Percentiles rank a stretch among this genome's conserved stretches.
phyloP scores from a whole-genome alignment of 2,329 filamentous ascomycete genomes.

The Diaporthe sp. region DNA sequence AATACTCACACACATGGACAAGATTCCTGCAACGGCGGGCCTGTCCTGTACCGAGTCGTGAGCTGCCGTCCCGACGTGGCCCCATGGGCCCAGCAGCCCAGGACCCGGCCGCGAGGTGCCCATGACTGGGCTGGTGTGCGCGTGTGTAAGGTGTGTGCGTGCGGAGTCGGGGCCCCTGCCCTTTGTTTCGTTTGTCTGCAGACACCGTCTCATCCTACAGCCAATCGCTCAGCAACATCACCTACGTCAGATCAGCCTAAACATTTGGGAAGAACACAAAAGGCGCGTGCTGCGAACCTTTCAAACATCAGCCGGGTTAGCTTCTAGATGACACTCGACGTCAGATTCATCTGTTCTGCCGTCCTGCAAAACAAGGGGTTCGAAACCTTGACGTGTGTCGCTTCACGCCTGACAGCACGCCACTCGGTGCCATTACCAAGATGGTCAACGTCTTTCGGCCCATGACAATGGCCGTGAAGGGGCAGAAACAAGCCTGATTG shows the following conservation, averaged over 20 bases:
- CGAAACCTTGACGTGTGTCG: slow-evolving; percentile 36
- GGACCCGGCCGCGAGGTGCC: neutral
- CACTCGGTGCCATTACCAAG: slow-evolving; percentile 36
- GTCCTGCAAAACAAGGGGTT: slow-evolving; percentile 35
- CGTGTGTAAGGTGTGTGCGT: neutral
- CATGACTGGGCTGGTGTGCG: neutral
- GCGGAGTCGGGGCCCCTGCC: slow-evolving; percentile 17
- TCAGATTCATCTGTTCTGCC: slow-evolving; percentile 39
- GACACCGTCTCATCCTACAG: slow-evolving; percentile 36
- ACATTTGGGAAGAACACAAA: slow-evolving; percentile 35
- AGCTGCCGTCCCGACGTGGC: slow-evolving; percentile 13
- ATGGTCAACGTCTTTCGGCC: neutral
- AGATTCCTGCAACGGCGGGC: slow-evolving; percentile 18
- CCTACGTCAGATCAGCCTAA: slow-evolving; percentile 25
- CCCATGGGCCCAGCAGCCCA: slow-evolving; percentile 8
- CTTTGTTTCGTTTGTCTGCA: slow-evolving; percentile 36
- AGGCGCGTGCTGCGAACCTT: slow-evolving; percentile 34
- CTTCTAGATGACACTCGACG: slow-evolving; percentile 39
- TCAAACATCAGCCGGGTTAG: slow-evolving; percentile 21
- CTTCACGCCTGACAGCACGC: slow-evolving; percentile 36
- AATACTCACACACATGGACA: slow-evolving; percentile 30
- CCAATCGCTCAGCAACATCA: slow-evolving; percentile 39
- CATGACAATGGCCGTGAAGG: slow-evolving; percentile 2
- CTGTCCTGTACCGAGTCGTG: slow-evolving; percentile 19
- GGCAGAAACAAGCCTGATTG: slow-evolving; percentile 40